Evolutionary conservation across 2,329 filamentous ascomycete genomes (phyloP).

Genomic region (Fusarium musae): DNA sequence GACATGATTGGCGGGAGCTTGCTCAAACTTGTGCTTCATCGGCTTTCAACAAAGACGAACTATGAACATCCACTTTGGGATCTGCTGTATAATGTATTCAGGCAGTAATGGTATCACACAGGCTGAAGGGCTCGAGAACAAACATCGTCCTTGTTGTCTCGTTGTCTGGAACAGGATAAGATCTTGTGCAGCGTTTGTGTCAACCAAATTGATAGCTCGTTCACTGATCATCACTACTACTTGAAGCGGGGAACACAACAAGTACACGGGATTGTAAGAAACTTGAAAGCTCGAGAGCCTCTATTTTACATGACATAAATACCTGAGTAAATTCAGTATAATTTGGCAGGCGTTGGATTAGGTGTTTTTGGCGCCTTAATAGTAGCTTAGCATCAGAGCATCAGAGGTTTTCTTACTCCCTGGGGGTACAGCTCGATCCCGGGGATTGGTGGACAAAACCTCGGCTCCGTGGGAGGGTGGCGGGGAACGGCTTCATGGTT

Average conservation of each 20-base stretch:
- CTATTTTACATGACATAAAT: background rate
- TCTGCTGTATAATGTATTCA: background rate
- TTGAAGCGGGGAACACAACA: slow-evolving; percentile 38
- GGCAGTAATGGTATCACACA: background rate
- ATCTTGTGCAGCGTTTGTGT: slow-evolving; percentile 31
- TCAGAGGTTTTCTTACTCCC: background rate
- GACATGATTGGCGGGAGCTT: slow-evolving; percentile 38
- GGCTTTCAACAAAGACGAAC: no score
- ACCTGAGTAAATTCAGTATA: background rate
- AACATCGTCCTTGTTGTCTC: slow-evolving; percentile 34
- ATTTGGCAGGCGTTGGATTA: background rate
- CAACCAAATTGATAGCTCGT: slow-evolving; percentile 36
- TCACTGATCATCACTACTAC: slow-evolving; percentile 5
- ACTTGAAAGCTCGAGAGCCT: background rate
- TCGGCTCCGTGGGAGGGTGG: slow-evolving; percentile 46
- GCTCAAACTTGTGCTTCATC: slow-evolving; percentile 24
- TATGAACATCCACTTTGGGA: background rate
- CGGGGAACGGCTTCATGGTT: slow-evolving; percentile 43
- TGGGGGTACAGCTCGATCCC: background rate
- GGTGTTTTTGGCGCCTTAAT: background rate
- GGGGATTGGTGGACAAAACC: slow-evolving; percentile 41
- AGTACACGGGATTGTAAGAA: background rate
- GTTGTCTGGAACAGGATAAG: slow-evolving; percentile 25
- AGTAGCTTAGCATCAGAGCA: background rate
- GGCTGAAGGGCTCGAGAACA: slow-evolving; percentile 20